A percentile compares a stretch with the other conserved stretches of the same genome.
phyloP scores from a whole-genome alignment of 2,329 filamentous ascomycete species.

The Zalaria sp. region DNA sequence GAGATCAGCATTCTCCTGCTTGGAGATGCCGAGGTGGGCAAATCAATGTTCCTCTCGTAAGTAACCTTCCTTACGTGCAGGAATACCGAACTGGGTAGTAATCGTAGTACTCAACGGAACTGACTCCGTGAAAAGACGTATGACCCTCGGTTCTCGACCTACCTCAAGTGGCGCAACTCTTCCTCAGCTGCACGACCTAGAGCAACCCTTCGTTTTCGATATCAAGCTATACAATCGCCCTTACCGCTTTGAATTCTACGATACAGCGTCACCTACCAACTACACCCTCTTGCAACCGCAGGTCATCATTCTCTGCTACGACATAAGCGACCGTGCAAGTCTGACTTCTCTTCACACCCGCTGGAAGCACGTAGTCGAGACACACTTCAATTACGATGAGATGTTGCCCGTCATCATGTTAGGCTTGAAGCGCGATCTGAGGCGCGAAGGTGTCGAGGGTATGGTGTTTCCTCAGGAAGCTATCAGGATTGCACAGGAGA shows the following conservation, averaged over 20 bases:
- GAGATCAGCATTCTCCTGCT: slow-evolving; percentile 40
- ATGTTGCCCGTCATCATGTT: slow-evolving; percentile 43
- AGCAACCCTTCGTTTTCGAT: slow-evolving; percentile 46
- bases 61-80: slow-evolving; percentile 13
- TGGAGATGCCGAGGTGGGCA: slow-evolving; percentile 45
- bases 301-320: slow-evolving; percentile 44
- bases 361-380: slow-evolving; percentile 31
- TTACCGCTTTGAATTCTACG: slow-evolving; percentile 41
- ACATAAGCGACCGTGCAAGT: slow-evolving; percentile 38
- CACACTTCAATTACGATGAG: slow-evolving; percentile 38
- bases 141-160: slow-evolving; percentile 14
- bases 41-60: slow-evolving; percentile 49
- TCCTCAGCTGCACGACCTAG: slow-evolving; percentile 35
- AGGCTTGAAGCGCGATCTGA: slow-evolving; percentile 43
- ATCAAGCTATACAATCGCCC: slow-evolving; percentile 41
- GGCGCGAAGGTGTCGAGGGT: slow-evolving; percentile 27
- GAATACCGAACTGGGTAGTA: too few species aligned
- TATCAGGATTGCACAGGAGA: slow-evolving; percentile 38
- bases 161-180: slow-evolving; percentile 14
- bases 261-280: slow-evolving; percentile 42
- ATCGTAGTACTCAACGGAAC: too few species aligned
- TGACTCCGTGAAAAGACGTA: slow-evolving; percentile 7
- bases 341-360: slow-evolving; percentile 31
- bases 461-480: slow-evolving; percentile 37
- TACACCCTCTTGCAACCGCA: slow-evolving; percentile 40